Conservation (phyloP, 768 basidiomycete species). For the Termitomyces sp. region DNA sequence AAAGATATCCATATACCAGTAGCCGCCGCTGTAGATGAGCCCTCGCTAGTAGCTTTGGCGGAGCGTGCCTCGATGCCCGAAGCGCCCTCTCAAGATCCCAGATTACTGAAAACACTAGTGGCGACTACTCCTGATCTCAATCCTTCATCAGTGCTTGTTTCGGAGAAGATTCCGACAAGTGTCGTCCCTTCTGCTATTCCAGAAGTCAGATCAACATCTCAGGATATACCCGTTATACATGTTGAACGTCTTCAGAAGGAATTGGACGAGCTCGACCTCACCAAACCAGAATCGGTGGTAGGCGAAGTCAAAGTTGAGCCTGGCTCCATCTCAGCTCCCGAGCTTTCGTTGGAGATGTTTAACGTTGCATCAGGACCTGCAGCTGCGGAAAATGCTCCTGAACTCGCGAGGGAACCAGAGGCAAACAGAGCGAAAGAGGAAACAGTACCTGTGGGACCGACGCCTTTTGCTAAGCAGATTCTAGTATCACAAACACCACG, state of each 20-base stretch:
- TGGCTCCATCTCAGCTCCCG: background rate
- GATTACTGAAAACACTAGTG: conserved; percentile 6
- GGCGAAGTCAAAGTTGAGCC: background rate
- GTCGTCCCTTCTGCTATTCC: background rate
- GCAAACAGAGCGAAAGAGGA: background rate
- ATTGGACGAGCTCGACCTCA: background rate
- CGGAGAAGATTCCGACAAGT: conserved; percentile 1
- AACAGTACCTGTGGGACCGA: background rate
- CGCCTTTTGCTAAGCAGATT: background rate
- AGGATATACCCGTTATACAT: background rate
- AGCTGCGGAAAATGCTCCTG: background rate
- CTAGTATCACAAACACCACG: background rate
- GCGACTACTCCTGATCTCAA: conserved; percentile 5
- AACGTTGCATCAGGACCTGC: background rate
- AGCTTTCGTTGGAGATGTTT: background rate
- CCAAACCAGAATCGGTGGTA: background rate
- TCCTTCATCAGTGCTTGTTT: conserved; percentile 6
- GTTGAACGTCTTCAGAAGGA: background rate
- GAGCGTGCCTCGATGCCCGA: background rate
- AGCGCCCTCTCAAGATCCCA: background rate
- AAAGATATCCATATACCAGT: background rate
- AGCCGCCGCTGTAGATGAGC: background rate
- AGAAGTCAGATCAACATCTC: background rate
- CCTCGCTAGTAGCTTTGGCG: background rate
- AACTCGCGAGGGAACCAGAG: background rate